Conservation (phyloP, 73 alveolate species). For the Paramecium sonneborni region DNA sequence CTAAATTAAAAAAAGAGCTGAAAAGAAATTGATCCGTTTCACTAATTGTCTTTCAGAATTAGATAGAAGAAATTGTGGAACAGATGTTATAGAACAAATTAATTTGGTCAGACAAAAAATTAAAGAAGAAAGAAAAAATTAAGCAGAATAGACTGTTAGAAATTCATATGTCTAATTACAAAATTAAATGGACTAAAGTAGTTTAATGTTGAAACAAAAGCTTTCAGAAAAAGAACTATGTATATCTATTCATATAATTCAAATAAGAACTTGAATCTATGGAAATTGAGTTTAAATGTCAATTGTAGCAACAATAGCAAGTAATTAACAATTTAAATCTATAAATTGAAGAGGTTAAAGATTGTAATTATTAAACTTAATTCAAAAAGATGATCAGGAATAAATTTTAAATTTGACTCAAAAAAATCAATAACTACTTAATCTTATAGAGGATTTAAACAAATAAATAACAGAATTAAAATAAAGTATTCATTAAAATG, state of each 20-base stretch:
- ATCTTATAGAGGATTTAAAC: not conserved
- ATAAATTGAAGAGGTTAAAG: not conserved
- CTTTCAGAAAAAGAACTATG: not conserved
- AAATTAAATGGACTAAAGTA: not conserved
- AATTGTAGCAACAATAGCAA: not conserved
- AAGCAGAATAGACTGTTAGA: constrained; percentile 22
- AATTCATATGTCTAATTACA: not conserved
- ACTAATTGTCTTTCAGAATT: not conserved
- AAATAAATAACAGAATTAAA: constrained; percentile 9
- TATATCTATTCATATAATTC: too few species aligned
- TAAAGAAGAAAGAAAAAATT: not conserved
- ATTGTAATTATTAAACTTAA: not conserved
- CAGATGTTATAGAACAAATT: not conserved
- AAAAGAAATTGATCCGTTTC: not conserved
- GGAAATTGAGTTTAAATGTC: not conserved
- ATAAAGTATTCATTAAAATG: not conserved
- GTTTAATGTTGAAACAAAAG: not conserved
- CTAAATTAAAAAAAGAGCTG: constrained; percentile 13
- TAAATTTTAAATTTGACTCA: not conserved
- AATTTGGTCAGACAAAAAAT: not conserved
- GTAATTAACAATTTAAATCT: not conserved
- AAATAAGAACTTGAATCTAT: not conserved
- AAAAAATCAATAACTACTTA: not conserved
- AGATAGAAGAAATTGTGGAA: constrained; percentile 25
- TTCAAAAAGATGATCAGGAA: not conserved